phyloP scores from a whole-genome alignment of 768 basidiomycete species.

The Ephemerocybe angulata region DNA sequence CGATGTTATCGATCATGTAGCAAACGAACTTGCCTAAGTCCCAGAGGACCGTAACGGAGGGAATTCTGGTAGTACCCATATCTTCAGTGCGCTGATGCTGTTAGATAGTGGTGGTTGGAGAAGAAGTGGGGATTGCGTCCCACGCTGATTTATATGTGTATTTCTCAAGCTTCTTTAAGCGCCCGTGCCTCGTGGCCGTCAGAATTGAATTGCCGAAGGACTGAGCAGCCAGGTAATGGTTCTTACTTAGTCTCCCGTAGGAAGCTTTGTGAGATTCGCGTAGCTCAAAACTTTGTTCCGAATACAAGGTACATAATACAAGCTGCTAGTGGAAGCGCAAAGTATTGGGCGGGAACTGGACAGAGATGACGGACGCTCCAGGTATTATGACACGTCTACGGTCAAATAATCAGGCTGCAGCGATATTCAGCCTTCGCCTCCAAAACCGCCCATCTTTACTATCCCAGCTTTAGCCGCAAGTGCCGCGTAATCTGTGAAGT shows the following conservation, averaged over 20 bases:
- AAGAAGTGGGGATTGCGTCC: background rate
- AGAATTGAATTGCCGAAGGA: too few relatives aligned
- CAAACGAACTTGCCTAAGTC: slow-evolving; percentile 14
- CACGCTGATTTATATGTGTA: background rate
- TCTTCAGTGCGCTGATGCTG: background rate
- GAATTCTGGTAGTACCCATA: background rate
- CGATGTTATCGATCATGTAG: background rate
- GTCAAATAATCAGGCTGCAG: slow-evolving; percentile 25
- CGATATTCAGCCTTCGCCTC: slow-evolving; percentile 33
- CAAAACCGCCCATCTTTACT: slow-evolving; percentile 33
- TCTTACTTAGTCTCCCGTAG: too few relatives aligned
- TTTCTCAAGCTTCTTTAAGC: background rate
- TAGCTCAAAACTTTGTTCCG: too few relatives aligned
- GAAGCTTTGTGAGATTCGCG: too few relatives aligned
- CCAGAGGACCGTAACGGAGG: slow-evolving; percentile 9
- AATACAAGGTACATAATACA: too few relatives aligned
- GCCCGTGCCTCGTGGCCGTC: background rate
- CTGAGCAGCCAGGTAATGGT: too few relatives aligned
- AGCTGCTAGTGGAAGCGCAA: too few relatives aligned
- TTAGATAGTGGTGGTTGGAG: background rate
- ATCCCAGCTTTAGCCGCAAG: slow-evolving; percentile 33
- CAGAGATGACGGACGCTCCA: too few relatives aligned
- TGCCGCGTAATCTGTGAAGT: slow-evolving; percentile 33
- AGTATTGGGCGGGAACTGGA: too few relatives aligned
- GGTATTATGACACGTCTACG: slow-evolving; percentile 5